These are phyloP conservation scores for Acanthamoeba lenticulata DNA, from an alignment of 208 protist genomes.

Conservation along the genomic window DNA sequence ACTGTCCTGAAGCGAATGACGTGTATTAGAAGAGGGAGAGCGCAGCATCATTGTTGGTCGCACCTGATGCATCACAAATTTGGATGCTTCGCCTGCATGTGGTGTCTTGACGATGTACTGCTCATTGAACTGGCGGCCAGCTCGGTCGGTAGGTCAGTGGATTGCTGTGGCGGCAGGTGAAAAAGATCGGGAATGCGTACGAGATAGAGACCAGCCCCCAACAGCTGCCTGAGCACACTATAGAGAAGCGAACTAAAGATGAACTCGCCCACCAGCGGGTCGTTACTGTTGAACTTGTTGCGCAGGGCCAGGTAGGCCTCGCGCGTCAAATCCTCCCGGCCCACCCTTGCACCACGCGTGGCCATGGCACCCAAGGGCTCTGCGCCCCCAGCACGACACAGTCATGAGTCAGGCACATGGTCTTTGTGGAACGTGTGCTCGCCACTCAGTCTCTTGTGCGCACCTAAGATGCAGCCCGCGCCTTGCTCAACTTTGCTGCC, in stretches of 20 bases:
- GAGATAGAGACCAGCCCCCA: not conserved
- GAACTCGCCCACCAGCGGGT: not conserved
- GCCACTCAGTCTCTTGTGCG: not conserved
- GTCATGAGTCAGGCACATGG: not conserved
- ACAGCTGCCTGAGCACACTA: not conserved
- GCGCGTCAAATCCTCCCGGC: not conserved
- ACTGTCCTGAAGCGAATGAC: not conserved
- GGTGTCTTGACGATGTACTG: conserved; percentile 68
- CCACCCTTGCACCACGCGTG: not conserved
- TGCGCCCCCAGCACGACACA: not conserved
- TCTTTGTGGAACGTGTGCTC: not conserved
- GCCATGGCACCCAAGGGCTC: not conserved
- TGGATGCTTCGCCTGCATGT: conserved; percentile 16
- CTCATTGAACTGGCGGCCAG: conserved; percentile 49
- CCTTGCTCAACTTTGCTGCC: not conserved
- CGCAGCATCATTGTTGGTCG: not conserved
- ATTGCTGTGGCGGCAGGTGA: not conserved
- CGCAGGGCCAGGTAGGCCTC: not conserved
- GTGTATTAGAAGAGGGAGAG: not conserved
- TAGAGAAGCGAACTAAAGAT: not conserved
- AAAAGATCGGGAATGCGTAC: not conserved
- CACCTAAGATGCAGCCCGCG: not conserved
- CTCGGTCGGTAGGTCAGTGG: not conserved
- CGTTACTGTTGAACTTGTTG: not conserved
- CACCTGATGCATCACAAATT: conserved; percentile 60